Conservation (phyloP, 495 filamentous ascomycete genomes). For the Aspergillus kassunensis region DNA sequence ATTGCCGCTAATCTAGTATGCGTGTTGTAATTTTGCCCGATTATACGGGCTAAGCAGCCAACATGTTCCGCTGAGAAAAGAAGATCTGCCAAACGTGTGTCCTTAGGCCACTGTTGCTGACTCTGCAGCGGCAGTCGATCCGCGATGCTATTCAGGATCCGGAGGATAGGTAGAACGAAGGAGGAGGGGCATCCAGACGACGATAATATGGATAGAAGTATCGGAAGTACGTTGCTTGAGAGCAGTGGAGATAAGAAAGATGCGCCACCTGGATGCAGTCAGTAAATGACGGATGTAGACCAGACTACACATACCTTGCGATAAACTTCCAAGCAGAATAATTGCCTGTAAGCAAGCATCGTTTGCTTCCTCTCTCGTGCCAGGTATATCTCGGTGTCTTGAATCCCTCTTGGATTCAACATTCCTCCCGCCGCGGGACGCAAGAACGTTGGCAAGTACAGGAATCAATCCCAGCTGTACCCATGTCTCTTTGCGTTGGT, state of each 20-base stretch:
- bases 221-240: conserved; percentile 58
- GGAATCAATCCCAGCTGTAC: conserved; percentile 66
- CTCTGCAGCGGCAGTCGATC: conserved; percentile 56
- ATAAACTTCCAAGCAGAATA: conserved; percentile 76
- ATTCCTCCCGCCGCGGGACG: conserved; percentile 34
- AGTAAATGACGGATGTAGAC: conserved; percentile 5
- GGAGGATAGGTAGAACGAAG: conserved; percentile 68
- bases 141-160: conserved; percentile 67
- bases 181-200: conserved; percentile 59
- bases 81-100: conserved; percentile 53
- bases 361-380: conserved; percentile 48
- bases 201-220: conserved; percentile 63
- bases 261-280: conserved; percentile 62
- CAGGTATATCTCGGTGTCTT: conserved; percentile 16
- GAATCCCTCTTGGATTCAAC: conserved; percentile 29
- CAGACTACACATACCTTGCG: conserved; percentile 59
- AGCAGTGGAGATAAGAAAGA: conserved; percentile 72
- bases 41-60: conserved; percentile 56
- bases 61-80: conserved; percentile 62
- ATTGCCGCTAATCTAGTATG: conserved; percentile 60
- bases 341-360: conserved; percentile 72
- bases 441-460: conserved; percentile 60
- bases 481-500: conserved; percentile 77
- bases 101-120: conserved; percentile 38
- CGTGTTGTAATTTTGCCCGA: conserved; percentile 53